These are phyloP conservation scores for Saccharum hybrid DNA, from an alignment of 202 grass and related monocot genomes.

Conservation along the genomic window DNA sequence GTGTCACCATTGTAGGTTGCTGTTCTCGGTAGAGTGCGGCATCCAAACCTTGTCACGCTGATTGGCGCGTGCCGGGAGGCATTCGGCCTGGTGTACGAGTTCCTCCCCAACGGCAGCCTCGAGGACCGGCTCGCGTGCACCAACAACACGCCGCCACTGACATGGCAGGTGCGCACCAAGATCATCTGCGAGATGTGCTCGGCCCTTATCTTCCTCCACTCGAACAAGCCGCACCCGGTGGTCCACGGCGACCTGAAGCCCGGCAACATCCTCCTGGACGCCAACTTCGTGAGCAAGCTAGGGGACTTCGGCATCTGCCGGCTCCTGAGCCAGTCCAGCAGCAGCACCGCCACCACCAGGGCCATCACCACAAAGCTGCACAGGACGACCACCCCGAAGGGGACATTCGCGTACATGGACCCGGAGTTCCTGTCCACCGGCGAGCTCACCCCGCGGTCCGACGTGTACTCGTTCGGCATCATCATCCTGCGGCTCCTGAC, in stretches of 20 bases:
- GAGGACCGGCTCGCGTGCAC: constrained; percentile 57
- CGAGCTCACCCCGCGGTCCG: constrained; percentile 58
- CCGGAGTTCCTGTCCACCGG: constrained; percentile 59
- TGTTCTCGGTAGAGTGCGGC: constrained; percentile 64
- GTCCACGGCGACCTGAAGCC: constrained; percentile 80
- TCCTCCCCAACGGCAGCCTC: constrained; percentile 75
- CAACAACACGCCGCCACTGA: constrained; percentile 52
- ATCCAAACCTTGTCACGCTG: constrained; percentile 76
- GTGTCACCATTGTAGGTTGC: constrained; percentile 49
- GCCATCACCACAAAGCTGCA: constrained; percentile 41
- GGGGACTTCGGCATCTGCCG: constrained; percentile 69
- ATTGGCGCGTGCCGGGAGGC: constrained; percentile 65
- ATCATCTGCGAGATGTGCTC: constrained; percentile 80
- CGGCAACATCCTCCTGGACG: constrained; percentile 72
- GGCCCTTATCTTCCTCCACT: constrained; percentile 75
- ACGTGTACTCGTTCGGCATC: constrained; percentile 68
- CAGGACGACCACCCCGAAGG: constrained; percentile 45
- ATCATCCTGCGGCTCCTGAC: constrained; percentile 68
- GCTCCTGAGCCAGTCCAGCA: constrained; percentile 48
- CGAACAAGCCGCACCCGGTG: constrained; percentile 63
- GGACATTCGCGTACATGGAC: constrained; percentile 70
- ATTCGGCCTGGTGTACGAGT: constrained; percentile 69
- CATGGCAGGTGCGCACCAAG: constrained; percentile 71
- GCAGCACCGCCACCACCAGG: background rate
- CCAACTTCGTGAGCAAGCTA: constrained; percentile 71